These are phyloP conservation scores for Citeromyces siamensis DNA, from an alignment of 1,139 yeast species.

Conservation along the genomic window DNA sequence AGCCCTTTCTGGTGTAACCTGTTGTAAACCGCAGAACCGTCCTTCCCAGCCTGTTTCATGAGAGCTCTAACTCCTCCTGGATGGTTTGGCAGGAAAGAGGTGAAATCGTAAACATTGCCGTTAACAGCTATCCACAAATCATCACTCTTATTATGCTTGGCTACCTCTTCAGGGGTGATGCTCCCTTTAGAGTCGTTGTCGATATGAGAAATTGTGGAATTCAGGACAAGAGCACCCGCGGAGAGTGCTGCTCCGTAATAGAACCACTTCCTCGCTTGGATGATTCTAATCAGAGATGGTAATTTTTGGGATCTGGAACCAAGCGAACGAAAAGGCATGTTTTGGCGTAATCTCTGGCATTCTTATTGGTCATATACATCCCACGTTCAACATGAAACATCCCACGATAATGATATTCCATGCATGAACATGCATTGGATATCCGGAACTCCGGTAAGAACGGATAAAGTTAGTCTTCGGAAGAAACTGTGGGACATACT, in stretches of 20 bases:
- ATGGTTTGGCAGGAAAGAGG: slow-evolving; percentile 66
- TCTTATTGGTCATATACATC: no score
- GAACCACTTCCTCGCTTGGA: background rate
- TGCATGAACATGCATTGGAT: no score
- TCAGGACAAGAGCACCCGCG: background rate
- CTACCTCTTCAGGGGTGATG: slow-evolving; percentile 20
- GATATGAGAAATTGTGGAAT: background rate
- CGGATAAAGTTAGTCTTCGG: no score
- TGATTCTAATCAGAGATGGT: background rate
- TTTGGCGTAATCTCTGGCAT: no score
- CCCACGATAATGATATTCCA: no score
- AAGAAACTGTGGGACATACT: no score
- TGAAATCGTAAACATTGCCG: slow-evolving; percentile 74
- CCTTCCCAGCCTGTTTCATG: slow-evolving; percentile 74
- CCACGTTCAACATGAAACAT: no score
- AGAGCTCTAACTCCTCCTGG: slow-evolving; percentile 84
- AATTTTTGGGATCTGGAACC: background rate
- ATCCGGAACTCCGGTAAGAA: no score
- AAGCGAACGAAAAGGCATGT: background rate
- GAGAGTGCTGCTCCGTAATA: background rate
- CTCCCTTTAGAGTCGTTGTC: slow-evolving; percentile 3
- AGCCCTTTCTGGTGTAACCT: slow-evolving; percentile 70
- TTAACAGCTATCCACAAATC: slow-evolving; percentile 88
- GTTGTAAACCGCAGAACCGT: slow-evolving; percentile 77
- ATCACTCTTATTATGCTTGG: slow-evolving; percentile 44